These are phyloP conservation scores for Suhomyces panamericanus DNA, from an alignment of 1,139 yeast genomes.

Conservation along the genomic window DNA sequence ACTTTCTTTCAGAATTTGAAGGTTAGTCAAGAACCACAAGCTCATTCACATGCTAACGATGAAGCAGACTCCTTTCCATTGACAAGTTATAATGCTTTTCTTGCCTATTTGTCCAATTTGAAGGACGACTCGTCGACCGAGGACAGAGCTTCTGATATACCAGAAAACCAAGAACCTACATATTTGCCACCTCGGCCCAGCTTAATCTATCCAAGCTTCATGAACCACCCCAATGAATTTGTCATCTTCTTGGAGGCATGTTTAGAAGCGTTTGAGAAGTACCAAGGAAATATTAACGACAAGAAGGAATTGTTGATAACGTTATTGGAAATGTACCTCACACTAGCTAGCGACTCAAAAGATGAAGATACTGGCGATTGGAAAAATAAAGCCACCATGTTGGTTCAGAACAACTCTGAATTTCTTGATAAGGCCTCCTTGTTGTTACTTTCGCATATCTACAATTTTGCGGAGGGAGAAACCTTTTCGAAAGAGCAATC, in stretches of 20 bases:
- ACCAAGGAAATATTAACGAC: slow-evolving; percentile 71
- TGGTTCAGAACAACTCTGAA: slow-evolving; percentile 46
- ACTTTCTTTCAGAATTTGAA: slow-evolving; percentile 5
- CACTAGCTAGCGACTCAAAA: slow-evolving; percentile 46
- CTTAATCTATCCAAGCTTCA: slow-evolving; percentile 81
- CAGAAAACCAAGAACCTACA: slow-evolving; percentile 48
- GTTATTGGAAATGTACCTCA: slow-evolving; percentile 76
- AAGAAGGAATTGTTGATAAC: slow-evolving; percentile 74
- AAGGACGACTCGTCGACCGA: slow-evolving; percentile 10
- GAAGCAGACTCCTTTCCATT: slow-evolving; percentile 26
- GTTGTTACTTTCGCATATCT: slow-evolving; percentile 65
- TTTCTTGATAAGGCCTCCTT: slow-evolving; percentile 60
- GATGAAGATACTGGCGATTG: slow-evolving; percentile 45
- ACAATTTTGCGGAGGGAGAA: slow-evolving; percentile 54
- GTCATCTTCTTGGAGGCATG: slow-evolving; percentile 95
- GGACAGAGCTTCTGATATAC: slow-evolving; percentile 2
- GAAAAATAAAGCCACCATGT: slow-evolving; percentile 61
- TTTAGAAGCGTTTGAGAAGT: slow-evolving; percentile 71
- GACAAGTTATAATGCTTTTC: slow-evolving; percentile 72
- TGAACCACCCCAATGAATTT: slow-evolving; percentile 82
- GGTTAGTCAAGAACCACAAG: slow-evolving; percentile 1
- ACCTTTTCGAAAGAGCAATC: slow-evolving; percentile 33
- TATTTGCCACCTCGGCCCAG: slow-evolving; percentile 92
- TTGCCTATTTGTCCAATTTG: slow-evolving; percentile 55
- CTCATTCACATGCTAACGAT: slow-evolving; percentile 2